Evolutionary conservation across 2,329 filamentous ascomycete genomes (phyloP), one percentile per base, ranked within the genome.

Genomic region (Epichloe scottii): DNA sequence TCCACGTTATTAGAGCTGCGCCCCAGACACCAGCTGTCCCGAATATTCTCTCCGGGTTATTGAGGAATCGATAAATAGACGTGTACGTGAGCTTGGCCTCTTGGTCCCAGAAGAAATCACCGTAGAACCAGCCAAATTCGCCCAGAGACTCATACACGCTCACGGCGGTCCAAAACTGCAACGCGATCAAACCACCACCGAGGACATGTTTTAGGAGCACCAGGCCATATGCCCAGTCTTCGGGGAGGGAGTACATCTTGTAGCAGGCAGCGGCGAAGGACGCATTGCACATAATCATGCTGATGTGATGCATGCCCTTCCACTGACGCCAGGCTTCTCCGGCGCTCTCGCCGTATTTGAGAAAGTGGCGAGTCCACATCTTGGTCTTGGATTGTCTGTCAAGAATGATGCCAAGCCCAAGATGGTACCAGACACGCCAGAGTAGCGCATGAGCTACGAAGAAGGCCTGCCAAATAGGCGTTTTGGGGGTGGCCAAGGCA

Each of bases 111-210:
- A 98, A 97, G 73, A 97, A 98, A 65, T 98, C 93, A 17, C 93
- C 93, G 63, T 90, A 97, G 74, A 97, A 97, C 91, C 91, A 98
- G 60, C 93, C 93, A 62, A 97, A 98, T 63, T 98, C 93, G 51
- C 93, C 93, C 0, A 98, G 80, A 2, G 89, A 94, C 48, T 96
- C 89, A 66, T 97, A 95, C 58, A 97, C 90, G 66, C 89, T 96
- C 57, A 87, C 75, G 2, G 89, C 85, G 1, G 90, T 95, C 93
- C 93, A 98, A 17, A 94, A 69, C 62, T 98, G 93, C 48, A 98
- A 76, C 11, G 85, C 82, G 53, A 97, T 82, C 56, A 97, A 73
- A 49, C 86, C 81, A 47, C 78, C 74, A 42, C 93, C 93, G 35
- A 97, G 64, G 26, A 96, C 87, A 62, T 97, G 93, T 63, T 89